Base-by-base conservation (phyloP, 257 asterid species). In the Solanum bulbocastanum region DNA sequence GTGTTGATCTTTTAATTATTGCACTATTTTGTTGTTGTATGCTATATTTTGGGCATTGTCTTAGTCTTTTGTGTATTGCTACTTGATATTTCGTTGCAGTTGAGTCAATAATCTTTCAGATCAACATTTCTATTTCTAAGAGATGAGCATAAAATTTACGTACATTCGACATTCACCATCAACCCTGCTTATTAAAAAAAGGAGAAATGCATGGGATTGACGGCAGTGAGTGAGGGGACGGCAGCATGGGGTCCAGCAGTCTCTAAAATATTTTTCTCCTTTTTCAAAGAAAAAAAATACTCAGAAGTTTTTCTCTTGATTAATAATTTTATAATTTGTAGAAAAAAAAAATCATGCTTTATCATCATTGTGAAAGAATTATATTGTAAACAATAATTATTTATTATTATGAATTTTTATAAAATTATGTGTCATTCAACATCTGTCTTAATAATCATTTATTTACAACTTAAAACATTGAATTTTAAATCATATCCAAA, bases 91-190 rank as follows among this genome's bases (percentile, higher is more conserved):
- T 56, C 40, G 1, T 56, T 7, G 65, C 65, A 56, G 2, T 56
- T 56, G n/a, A 6, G 65, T 18, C 10, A 56, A 18, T 56, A 10
- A 18, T 23, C 1, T 18, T 7, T 56, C 10, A 18, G 3, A 56
- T 2, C 1, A 18, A 18, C 0, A 18, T 56, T 18, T 56, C 0
- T 56, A 56, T 1, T 10, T 56, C 1, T 1, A 56, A 0, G 7
- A 56, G 2, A 56, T 56, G 20, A 20, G 18, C 3, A 56, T 18
- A 56, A 56, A 56, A 6, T 56, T 56, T 56, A 2, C 4, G 5
- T 20, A 56, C 1, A 56, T 7, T 20, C 1, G 20, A 56, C 6
- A 1, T 18, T 6, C 5, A 46, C 14, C 7, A 46, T 5, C 0
- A 46, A 46, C 15, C 20, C 2, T 18, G 4, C 62, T 52, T 52